A percentile compares a stretch with the other conserved stretches of the same genome.
Evolutionary conservation across 2,329 filamentous ascomycete species (phyloP).

Genomic region (Pseudogymnoascus sp.): DNA sequence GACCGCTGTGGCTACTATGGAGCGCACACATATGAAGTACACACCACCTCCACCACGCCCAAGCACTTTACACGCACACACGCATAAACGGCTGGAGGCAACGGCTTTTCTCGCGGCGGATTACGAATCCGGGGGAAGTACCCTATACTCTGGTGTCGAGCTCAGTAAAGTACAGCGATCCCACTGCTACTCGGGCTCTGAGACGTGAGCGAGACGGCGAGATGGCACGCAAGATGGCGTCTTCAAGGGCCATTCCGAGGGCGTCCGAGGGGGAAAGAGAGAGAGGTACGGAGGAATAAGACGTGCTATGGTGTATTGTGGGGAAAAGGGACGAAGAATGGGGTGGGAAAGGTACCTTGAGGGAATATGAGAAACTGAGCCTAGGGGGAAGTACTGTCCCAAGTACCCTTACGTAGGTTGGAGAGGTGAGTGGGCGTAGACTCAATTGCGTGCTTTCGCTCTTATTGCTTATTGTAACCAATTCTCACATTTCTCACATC

Average conservation of each 20-base stretch:
- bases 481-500: background rate
- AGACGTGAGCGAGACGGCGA: background rate
- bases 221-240: background rate
- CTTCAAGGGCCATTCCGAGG: conserved; percentile 1
- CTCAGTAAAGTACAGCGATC: conserved; percentile 1
- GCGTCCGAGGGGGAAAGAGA: background rate
- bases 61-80: background rate
- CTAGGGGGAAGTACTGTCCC: background rate
- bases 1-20: conserved; percentile 1
- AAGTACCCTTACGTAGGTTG: background rate
- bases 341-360: background rate
- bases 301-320: conserved; percentile 1
- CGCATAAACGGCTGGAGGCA: background rate
- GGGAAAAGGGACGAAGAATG: background rate
- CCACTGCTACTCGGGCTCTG: background rate
- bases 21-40: background rate
- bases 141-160: background rate
- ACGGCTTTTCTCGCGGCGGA: background rate
- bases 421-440: background rate
- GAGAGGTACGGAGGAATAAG: background rate
- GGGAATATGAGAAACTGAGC: background rate
- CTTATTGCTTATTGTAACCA: background rate
- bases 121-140: background rate
- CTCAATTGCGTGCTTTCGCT: background rate
- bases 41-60: background rate